Conservation (phyloP, 164 flowering plant species). For the Taxillus chinensis region DNA sequence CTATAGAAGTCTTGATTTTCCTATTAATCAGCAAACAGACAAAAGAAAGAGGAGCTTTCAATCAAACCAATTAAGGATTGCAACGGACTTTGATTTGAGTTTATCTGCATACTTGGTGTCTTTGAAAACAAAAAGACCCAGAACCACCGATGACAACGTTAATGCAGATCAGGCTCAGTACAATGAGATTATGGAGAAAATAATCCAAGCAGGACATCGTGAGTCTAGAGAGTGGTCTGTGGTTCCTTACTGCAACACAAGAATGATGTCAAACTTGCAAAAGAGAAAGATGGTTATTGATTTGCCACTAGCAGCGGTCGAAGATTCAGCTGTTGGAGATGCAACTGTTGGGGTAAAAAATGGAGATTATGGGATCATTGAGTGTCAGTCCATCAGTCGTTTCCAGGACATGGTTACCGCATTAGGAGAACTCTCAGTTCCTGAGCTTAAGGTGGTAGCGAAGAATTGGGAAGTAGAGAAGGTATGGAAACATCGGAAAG, state of each 20-base stretch:
- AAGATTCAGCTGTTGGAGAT: no score
- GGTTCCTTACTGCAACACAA: no score
- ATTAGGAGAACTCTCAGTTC: slow-evolving; percentile 5
- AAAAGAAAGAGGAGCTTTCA: background rate
- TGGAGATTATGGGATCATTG: background rate
- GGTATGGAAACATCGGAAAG: slow-evolving; percentile 17
- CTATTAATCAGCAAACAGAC: background rate
- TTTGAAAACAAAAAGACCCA: background rate
- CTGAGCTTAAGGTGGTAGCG: slow-evolving; percentile 18
- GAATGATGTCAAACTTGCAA: no score
- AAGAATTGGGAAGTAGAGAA: slow-evolving; percentile 10
- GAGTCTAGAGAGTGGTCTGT: no score
- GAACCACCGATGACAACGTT: no score
- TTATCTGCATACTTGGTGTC: background rate
- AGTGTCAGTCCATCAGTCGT: background rate
- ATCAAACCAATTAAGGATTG: background rate
- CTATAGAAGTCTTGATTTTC: background rate
- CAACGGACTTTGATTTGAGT: background rate
- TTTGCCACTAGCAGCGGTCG: no score
- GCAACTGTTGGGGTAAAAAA: background rate
- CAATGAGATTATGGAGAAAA: background rate
- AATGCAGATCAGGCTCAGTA: background rate
- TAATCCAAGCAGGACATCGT: no score
- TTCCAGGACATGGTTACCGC: background rate
- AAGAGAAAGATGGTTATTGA: no score